Base-by-base conservation (phyloP, 495 filamentous ascomycete species). In the Penicillium waksmanii region DNA sequence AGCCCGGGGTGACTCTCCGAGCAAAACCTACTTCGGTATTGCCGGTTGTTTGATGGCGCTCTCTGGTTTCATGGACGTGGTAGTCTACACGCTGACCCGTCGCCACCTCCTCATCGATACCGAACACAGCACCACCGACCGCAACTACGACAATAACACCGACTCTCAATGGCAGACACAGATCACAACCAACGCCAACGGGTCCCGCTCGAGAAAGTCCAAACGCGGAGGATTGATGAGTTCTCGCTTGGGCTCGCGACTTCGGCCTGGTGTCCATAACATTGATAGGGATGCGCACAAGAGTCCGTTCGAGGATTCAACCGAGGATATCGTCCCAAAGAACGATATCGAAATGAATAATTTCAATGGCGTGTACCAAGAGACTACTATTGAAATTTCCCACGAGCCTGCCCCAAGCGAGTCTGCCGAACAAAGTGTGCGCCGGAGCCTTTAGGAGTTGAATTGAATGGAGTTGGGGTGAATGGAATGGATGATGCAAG, bases 11-110 rank as follows among this genome's bases (percentile, higher is more conserved):
- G 49, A 77, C 4, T 70, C 86, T 1, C 80, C 83, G 5, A 78
- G 87, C 49, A 62, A 64, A 27, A 65, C 69, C 0, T 90, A 87
- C 65, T 90, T 89, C 71, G 85, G 81, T 69, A 71, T 84, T 4
- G 88, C 89, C 2, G 90, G 89, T 10, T 81, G 82, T 0, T 77
- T 92, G 58, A 89, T 91, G 69, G 84, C 87, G 1, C 79, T 82
- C 40, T 90, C 87, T 61, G 90, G 89, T 38, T 84, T 84, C 75
- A 73, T 91, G 35, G 90, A 92, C 69, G 88, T 88, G 13, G 62
- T 87, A 3, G 75, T 92, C 1, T 93, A 91, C 72, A 82, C 87
- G 1, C 68, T 86, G 8, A 77, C 75, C 17, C 68, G 75, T 21
- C 72, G 70, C 11, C 75, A 76, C 56, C 56, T 77, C 51, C 62